A percentile compares a stretch with the other conserved stretches of the same genome.
These are phyloP conservation scores for Chrysopogon serrulatus DNA, from an alignment of 176 grass and related monocot species.

Conservation along the genomic window DNA sequence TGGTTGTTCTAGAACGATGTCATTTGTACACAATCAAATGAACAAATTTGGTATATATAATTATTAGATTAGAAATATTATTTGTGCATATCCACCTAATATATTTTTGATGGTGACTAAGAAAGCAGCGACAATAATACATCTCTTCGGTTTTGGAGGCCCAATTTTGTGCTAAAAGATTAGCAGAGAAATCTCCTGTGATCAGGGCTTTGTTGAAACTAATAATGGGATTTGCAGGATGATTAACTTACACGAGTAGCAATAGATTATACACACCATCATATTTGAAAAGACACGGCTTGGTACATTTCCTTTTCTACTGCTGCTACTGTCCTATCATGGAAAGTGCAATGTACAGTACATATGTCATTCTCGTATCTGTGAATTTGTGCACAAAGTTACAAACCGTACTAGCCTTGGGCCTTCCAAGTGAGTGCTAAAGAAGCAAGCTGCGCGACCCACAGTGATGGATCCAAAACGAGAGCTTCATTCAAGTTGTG, in stretches of 20 bases:
- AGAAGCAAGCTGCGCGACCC: background rate
- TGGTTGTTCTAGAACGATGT: background rate
- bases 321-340: background rate
- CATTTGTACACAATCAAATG: background rate
- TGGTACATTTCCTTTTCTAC: constrained; percentile 12
- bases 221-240: constrained; percentile 24
- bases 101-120: constrained; percentile 11
- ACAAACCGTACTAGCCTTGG: background rate
- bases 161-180: constrained; percentile 1
- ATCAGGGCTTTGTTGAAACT: constrained; percentile 22
- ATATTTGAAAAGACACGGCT: background rate
- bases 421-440: background rate
- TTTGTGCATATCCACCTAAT: background rate
- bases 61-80: background rate
- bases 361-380: constrained; percentile 10
- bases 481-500: background rate
- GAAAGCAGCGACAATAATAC: constrained; percentile 5
- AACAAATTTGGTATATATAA: background rate
- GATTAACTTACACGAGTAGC: constrained; percentile 45
- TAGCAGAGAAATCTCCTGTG: background rate
- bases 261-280: constrained; percentile 17
- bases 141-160: background rate
- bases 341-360: background rate
- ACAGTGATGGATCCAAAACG: background rate
- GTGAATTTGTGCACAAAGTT: constrained; percentile 15